These are phyloP conservation scores for Trichoderma semiorbis DNA, from an alignment of 2,329 filamentous ascomycete genomes.

Conservation along the genomic window DNA sequence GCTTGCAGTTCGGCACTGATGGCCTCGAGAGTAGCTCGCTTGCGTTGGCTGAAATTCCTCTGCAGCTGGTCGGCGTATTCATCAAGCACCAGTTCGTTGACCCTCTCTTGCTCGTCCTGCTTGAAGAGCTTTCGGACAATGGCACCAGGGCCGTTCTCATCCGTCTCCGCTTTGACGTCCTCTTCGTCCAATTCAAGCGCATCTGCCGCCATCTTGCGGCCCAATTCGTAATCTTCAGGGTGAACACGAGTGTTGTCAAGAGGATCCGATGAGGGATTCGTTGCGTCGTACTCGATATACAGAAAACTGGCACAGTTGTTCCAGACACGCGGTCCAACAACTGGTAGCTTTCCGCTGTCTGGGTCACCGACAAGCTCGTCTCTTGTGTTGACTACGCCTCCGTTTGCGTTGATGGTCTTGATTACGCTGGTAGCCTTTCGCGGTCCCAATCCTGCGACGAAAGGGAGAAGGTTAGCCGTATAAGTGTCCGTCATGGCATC, in stretches of 20 bases:
- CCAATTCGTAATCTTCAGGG: slow-evolving; percentile 96
- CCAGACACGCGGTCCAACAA: slow-evolving; percentile 88
- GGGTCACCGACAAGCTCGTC: slow-evolving; percentile 87
- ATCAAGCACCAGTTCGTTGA: slow-evolving; percentile 93
- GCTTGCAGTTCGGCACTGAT: slow-evolving; percentile 90
- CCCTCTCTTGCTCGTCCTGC: slow-evolving; percentile 88
- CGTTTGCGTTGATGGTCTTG: slow-evolving; percentile 85
- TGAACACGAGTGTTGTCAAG: slow-evolving; percentile 96
- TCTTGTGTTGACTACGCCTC: slow-evolving; percentile 77
- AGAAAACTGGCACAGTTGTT: slow-evolving; percentile 97
- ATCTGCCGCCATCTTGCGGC: slow-evolving; percentile 97
- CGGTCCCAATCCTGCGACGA: slow-evolving; percentile 85
- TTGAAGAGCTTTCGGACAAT: slow-evolving; percentile 94
- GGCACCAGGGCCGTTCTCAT: slow-evolving; percentile 83
- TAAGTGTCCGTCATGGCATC: slow-evolving; percentile 80
- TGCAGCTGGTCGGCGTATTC: slow-evolving; percentile 96
- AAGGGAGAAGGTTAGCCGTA: slow-evolving; percentile 83
- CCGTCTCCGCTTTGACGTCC: slow-evolving; percentile 90
- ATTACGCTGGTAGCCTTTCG: slow-evolving; percentile 75
- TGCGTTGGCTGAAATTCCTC: slow-evolving; percentile 87
- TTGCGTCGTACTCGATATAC: slow-evolving; percentile 82
- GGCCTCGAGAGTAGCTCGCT: slow-evolving; percentile 92
- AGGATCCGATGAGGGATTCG: slow-evolving; percentile 79
- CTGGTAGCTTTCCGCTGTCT: slow-evolving; percentile 70
- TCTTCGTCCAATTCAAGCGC: slow-evolving; percentile 95